These are phyloP conservation scores for Smittium culicis DNA, from an alignment of 371 early-diverging fungal species.

Conservation along the genomic window DNA sequence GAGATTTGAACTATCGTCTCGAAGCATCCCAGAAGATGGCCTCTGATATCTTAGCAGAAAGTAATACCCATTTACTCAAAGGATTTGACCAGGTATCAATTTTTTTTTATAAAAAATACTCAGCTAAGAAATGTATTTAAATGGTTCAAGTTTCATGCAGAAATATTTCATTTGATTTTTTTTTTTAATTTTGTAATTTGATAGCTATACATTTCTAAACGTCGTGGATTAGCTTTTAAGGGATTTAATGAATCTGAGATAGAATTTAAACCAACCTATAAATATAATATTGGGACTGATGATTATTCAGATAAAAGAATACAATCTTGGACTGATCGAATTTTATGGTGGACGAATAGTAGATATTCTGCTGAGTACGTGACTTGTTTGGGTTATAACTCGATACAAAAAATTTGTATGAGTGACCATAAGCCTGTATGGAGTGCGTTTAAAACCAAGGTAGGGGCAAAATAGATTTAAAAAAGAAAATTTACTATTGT, in stretches of 20 bases:
- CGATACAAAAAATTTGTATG: slow-evolving; percentile 27
- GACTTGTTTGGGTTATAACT: slow-evolving; percentile 14
- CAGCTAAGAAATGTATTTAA: no score
- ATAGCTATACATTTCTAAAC: slow-evolving; percentile 33
- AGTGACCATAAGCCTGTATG: slow-evolving; percentile 93
- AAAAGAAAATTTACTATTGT: no score
- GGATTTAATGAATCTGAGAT: slow-evolving; percentile 70
- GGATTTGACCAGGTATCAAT: slow-evolving; percentile 48
- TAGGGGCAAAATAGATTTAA: slow-evolving; percentile 23
- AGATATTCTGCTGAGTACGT: slow-evolving; percentile 39
- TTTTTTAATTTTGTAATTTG: neutral
- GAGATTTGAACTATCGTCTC: slow-evolving; percentile 89
- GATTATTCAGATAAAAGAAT: slow-evolving; percentile 73
- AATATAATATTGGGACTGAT: slow-evolving; percentile 70
- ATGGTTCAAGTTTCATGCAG: no score
- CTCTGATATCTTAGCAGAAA: slow-evolving; percentile 37
- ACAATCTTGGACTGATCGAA: slow-evolving; percentile 88
- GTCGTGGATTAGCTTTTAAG: slow-evolving; percentile 44
- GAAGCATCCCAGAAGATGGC: slow-evolving; percentile 44
- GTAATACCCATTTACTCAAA: slow-evolving; percentile 36
- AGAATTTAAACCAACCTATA: slow-evolving; percentile 82
- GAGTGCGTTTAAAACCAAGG: slow-evolving; percentile 45
- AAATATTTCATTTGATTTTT: no score
- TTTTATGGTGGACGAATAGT: slow-evolving; percentile 61
- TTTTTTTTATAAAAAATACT: no score